phyloP scores from a whole-genome alignment of 495 filamentous ascomycete species.

The Clavariopsis aquatica region DNA sequence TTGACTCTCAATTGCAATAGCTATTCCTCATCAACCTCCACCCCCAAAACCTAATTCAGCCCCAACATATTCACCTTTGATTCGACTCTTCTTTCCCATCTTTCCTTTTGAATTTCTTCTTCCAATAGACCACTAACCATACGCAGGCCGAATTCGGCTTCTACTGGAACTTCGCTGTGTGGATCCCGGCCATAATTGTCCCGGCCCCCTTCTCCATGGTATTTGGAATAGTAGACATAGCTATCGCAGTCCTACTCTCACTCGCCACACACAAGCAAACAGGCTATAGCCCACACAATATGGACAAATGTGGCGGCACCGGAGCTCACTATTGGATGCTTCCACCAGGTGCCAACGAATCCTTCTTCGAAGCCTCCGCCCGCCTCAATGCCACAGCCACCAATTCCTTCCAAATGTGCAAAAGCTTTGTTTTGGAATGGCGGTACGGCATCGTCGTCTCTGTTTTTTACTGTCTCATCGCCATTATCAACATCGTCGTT shows the following conservation, averaged over 20 bases:
- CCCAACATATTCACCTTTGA: too few species aligned
- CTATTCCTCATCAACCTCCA: too few species aligned
- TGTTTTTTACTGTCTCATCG: slow-evolving; percentile 21
- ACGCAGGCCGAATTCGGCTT: slow-evolving; percentile 23
- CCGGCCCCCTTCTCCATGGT: slow-evolving; percentile 16
- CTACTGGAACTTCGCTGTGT: slow-evolving; percentile 33
- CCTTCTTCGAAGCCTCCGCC: slow-evolving; percentile 32
- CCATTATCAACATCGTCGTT: slow-evolving; percentile 17
- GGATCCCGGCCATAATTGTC: slow-evolving; percentile 23
- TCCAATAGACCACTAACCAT: too few species aligned
- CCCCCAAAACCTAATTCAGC: not conserved
- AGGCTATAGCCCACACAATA: slow-evolving; percentile 11
- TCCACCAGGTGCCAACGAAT: slow-evolving; percentile 21
- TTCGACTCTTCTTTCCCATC: too few species aligned
- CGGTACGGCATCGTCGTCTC: slow-evolving; percentile 26
- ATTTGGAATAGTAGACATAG: slow-evolving; percentile 20
- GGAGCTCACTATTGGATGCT: slow-evolving; percentile 25
- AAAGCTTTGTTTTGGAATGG: slow-evolving; percentile 32
- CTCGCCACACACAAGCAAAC: slow-evolving; percentile 5
- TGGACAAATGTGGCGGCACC: slow-evolving; percentile 1
- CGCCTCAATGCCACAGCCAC: slow-evolving; percentile 25
- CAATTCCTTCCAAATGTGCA: slow-evolving; percentile 23
- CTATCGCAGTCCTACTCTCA: slow-evolving; percentile 10
- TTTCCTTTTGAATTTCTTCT: too few species aligned
- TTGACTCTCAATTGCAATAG: not conserved